Conservation (phyloP, 2,329 filamentous ascomycete species). For the Aspergillus hortae region DNA sequence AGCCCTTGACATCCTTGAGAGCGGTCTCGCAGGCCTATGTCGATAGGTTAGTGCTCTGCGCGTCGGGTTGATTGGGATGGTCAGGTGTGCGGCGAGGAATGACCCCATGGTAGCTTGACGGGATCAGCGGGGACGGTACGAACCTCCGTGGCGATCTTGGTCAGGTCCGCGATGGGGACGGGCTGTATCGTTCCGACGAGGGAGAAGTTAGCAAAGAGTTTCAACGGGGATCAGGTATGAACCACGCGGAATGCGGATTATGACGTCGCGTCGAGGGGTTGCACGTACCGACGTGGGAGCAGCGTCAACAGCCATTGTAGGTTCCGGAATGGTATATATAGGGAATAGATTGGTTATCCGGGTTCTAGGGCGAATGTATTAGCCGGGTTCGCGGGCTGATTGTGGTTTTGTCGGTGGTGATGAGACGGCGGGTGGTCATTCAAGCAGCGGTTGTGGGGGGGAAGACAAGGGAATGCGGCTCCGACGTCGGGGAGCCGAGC, state of each 20-base stretch:
- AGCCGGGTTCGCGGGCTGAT: slow-evolving; percentile 9
- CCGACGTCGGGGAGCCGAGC: too few species aligned
- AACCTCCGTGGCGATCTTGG: slow-evolving; percentile 83
- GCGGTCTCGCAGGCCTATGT: slow-evolving; percentile 77
- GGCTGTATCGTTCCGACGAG: slow-evolving; percentile 54
- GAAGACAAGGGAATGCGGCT: neutral
- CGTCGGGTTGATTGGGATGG: slow-evolving; percentile 2
- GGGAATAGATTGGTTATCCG: neutral
- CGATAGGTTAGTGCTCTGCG: slow-evolving; percentile 7
- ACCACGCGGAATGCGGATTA: slow-evolving; percentile 4
- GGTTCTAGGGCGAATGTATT: slow-evolving; percentile 3
- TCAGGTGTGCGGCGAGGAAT: neutral
- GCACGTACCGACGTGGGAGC: slow-evolving; percentile 25
- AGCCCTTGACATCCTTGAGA: slow-evolving; percentile 70
- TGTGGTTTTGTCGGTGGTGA: neutral
- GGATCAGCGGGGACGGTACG: slow-evolving; percentile 26
- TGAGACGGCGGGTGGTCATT: neutral
- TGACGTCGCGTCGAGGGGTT: slow-evolving; percentile 6
- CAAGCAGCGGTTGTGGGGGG: neutral
- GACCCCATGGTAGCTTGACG: neutral
- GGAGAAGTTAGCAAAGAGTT: slow-evolving; percentile 3
- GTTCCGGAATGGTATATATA: slow-evolving; percentile 1
- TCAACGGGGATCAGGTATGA: neutral
- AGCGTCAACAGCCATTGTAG: slow-evolving; percentile 31
- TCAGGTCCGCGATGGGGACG: slow-evolving; percentile 70